Percentiles rank a stretch among this genome's conserved stretches.
phyloP scores from a whole-genome alignment of 371 early-diverging fungal species.

The Mortierella sp. region DNA sequence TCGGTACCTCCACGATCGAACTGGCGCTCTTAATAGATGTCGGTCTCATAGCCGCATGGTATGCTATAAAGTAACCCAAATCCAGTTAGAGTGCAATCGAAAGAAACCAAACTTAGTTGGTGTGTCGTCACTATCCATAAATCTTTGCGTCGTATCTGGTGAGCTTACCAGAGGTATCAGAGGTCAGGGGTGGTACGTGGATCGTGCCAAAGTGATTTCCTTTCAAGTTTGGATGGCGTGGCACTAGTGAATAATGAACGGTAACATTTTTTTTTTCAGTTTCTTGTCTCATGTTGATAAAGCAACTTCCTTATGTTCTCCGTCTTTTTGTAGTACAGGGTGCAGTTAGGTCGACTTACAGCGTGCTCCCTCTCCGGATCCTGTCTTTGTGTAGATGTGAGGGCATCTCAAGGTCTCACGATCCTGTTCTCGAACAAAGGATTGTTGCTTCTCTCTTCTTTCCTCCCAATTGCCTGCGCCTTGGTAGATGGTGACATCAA shows the following conservation, averaged over 20 bases:
- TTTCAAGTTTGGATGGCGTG: conserved; percentile 45
- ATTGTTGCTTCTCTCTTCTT: conserved; percentile 64
- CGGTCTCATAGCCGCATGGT: conserved; percentile 22
- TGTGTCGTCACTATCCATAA: no score
- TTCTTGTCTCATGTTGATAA: no score
- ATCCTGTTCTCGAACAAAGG: conserved; percentile 75
- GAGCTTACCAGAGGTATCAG: conserved; percentile 56
- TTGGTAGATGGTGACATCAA: conserved; percentile 70
- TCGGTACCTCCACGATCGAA: conserved; percentile 32
- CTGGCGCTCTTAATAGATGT: conserved; percentile 12
- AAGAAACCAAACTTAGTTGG: no score
- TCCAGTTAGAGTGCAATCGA: no score
- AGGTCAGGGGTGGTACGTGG: conserved; percentile 67
- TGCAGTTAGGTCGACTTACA: no score
- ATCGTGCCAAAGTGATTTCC: conserved; percentile 67
- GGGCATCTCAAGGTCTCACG: conserved; percentile 69
- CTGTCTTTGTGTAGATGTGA: conserved; percentile 66
- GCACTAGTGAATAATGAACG: conserved; percentile 11
- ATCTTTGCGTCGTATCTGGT: no score
- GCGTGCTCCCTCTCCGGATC: conserved; percentile 16
- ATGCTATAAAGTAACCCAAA: no score
- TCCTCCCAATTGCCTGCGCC: conserved; percentile 70
- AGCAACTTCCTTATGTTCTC: no score
- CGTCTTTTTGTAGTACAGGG: no score
- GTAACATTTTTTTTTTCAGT: no score